Evolutionary conservation across 257 asterid species (phyloP).

Genomic region (Lycium barbarum): DNA sequence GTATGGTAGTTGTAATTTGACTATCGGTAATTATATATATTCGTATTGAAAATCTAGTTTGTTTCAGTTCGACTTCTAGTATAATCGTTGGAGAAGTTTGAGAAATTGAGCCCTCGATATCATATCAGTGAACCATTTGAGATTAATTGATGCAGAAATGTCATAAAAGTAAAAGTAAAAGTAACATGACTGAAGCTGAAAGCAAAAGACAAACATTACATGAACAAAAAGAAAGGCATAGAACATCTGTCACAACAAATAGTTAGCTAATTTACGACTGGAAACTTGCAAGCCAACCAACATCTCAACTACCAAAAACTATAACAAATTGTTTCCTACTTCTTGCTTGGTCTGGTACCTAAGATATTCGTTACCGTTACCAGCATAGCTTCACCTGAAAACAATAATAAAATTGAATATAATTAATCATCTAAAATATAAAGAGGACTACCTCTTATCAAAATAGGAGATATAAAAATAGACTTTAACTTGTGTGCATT

Average conservation of each 20-base stretch:
- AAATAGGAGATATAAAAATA: neutral
- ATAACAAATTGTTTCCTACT: neutral
- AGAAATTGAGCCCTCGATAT: no score
- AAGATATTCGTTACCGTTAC: neutral
- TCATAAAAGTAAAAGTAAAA: neutral
- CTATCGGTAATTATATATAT: no score
- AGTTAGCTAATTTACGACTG: constrained; percentile 1
- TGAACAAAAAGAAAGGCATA: neutral
- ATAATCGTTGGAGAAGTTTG: no score
- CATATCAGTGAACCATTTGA: no score
- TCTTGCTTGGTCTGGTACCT: neutral
- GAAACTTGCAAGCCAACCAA: constrained; percentile 24
- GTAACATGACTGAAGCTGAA: neutral
- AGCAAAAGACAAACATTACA: neutral
- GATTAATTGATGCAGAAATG: neutral
- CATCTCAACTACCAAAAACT: neutral
- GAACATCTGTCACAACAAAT: neutral
- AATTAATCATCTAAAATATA: no score
- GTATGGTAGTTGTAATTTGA: no score
- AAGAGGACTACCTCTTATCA: neutral
- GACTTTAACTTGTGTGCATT: no score
- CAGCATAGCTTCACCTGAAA: neutral
- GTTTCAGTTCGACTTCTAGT: no score
- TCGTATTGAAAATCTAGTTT: no score
- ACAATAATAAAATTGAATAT: neutral